A percentile compares a stretch with the other conserved stretches of the same genome.
phyloP scores from a whole-genome alignment of 129 eudicot species.

The Tagetes erecta region DNA sequence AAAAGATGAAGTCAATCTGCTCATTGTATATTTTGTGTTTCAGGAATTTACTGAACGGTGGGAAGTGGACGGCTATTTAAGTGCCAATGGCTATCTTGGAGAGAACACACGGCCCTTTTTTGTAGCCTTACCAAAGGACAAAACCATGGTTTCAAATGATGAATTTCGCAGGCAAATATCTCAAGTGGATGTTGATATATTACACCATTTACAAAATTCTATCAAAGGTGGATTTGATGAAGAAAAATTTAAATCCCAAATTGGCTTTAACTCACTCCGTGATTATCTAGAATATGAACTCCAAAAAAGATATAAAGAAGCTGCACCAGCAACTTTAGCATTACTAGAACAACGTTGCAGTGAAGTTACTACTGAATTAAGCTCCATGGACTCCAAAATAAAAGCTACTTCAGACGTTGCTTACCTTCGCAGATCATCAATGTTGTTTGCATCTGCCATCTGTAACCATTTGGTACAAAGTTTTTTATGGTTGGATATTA shows the following conservation, averaged over 20 bases:
- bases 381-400: constrained; percentile 64
- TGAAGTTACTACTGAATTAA: constrained; percentile 66
- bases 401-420: constrained; percentile 78
- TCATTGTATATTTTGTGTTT: background rate
- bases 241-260: constrained; percentile 64
- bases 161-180: constrained; percentile 84
- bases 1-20: constrained; percentile 5
- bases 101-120: constrained; percentile 74
- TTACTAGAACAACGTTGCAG: constrained; percentile 83
- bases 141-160: constrained; percentile 62
- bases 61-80: constrained; percentile 86
- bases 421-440: constrained; percentile 79
- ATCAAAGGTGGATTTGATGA: constrained; percentile 84
- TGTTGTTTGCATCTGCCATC: constrained; percentile 70
- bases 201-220: constrained; percentile 57
- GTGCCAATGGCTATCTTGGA: constrained; percentile 92
- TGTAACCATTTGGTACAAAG: constrained; percentile 71
- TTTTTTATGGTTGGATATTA: background rate
- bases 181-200: constrained; percentile 69
- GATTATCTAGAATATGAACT: constrained; percentile 80
- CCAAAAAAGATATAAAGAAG: constrained; percentile 83
- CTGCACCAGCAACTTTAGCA: constrained; percentile 84
- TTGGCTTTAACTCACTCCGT: constrained; percentile 75
- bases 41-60: constrained; percentile 86
- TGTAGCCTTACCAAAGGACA: constrained; percentile 86